Conservation (phyloP, 495 filamentous ascomycete species). For the Jackrogersella minutella region DNA sequence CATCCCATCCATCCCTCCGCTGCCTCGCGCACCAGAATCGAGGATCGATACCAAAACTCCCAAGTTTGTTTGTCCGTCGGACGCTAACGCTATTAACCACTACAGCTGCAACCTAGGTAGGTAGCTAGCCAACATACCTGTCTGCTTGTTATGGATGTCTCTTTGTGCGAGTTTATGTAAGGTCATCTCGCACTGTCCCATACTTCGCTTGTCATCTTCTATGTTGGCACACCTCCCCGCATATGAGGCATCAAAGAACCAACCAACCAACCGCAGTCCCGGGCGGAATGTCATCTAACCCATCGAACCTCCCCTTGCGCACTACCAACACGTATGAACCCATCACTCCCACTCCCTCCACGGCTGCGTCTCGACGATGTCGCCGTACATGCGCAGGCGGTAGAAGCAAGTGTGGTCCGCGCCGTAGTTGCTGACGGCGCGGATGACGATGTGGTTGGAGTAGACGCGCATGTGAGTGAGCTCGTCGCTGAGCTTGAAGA, state of each 20-base stretch:
- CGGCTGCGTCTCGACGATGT: conserved; percentile 36
- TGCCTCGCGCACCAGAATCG: not conserved
- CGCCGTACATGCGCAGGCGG: conserved; percentile 63
- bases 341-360: not conserved
- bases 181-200: not conserved
- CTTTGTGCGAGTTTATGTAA: not conserved
- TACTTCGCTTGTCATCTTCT: not conserved
- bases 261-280: not conserved
- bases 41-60: conserved; percentile 14
- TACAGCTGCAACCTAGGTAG: not conserved
- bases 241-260: not conserved
- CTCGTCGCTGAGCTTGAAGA: conserved; percentile 56
- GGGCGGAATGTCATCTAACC: too few relatives aligned
- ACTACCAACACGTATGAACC: not conserved
- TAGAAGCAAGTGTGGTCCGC: conserved; percentile 69
- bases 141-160: not conserved
- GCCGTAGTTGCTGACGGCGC: conserved; percentile 64
- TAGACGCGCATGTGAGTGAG: conserved; percentile 46
- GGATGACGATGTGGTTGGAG: conserved; percentile 56
- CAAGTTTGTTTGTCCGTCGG: not conserved
- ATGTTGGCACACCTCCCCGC: not conserved
- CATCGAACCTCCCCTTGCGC: too few relatives aligned
- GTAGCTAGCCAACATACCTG: not conserved
- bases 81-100: not conserved
- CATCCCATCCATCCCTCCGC: not conserved